phyloP scores from a whole-genome alignment of 768 basidiomycete genomes.

The Tephrocybe sp. region DNA sequence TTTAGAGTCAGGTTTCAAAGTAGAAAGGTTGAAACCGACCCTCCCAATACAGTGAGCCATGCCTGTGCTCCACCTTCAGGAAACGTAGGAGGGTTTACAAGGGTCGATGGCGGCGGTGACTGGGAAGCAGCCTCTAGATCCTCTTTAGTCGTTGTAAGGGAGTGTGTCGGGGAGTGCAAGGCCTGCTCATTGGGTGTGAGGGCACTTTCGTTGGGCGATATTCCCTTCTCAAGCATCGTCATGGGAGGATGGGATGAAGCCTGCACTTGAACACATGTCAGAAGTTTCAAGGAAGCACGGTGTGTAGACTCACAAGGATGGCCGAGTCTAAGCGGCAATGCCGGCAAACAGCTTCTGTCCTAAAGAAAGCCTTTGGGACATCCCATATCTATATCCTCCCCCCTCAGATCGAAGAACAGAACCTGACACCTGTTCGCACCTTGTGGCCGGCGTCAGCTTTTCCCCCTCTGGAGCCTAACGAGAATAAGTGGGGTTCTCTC shows the following conservation, averaged over 20 bases:
- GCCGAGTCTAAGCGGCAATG: slow-evolving; percentile 14
- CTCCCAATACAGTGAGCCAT: slow-evolving; percentile 48
- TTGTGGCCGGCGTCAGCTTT: neutral
- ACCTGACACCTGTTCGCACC: neutral
- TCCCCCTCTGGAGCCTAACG: neutral
- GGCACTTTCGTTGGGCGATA: slow-evolving; percentile 2
- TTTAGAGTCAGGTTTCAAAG: neutral
- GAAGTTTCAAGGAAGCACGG: slow-evolving; percentile 20
- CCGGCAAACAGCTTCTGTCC: slow-evolving; percentile 19
- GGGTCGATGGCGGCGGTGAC: neutral
- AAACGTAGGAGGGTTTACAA: slow-evolving; percentile 22
- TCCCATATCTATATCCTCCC: slow-evolving; percentile 2
- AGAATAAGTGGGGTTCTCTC: slow-evolving; percentile 7
- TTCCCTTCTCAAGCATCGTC: slow-evolving; percentile 13
- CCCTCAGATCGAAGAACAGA: slow-evolving; percentile 4
- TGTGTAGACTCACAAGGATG: slow-evolving; percentile 20
- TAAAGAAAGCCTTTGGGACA: neutral
- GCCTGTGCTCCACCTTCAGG: slow-evolving; percentile 46
- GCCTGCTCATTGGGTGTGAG: slow-evolving; percentile 12
- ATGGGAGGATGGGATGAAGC: slow-evolving; percentile 18
- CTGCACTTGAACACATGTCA: slow-evolving; percentile 18
- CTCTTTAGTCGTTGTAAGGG: slow-evolving; percentile 12
- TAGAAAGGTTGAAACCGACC: slow-evolving; percentile 30
- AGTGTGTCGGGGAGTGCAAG: slow-evolving; percentile 8
- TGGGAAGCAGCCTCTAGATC: slow-evolving; percentile 7